phyloP scores from a whole-genome alignment of 306 rosid genomes.

The Morella rubra region DNA sequence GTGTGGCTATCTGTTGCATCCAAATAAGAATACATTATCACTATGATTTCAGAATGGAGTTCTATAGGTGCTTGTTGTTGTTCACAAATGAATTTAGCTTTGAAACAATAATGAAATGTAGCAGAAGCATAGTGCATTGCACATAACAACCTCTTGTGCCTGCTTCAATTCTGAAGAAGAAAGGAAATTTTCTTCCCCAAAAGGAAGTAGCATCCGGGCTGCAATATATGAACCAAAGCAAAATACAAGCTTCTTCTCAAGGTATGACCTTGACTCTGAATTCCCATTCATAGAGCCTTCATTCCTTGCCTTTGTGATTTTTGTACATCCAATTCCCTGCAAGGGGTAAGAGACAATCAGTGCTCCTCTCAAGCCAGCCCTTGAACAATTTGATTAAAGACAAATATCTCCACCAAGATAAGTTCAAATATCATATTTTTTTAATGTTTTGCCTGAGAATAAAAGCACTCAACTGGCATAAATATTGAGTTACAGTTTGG shows the following conservation, averaged over 20 bases:
- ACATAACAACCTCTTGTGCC: conserved; percentile 83
- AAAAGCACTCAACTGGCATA: conserved; percentile 16
- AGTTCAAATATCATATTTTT: conserved; percentile 1
- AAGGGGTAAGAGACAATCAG: conserved; percentile 24
- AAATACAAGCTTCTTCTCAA: conserved; percentile 94
- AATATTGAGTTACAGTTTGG: neutral
- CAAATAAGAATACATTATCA: conserved; percentile 6
- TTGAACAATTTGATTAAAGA: neutral
- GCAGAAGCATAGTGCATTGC: conserved; percentile 22
- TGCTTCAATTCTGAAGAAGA: conserved; percentile 76
- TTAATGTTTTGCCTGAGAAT: conserved; percentile 4
- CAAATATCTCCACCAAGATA: neutral
- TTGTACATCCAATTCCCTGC: conserved; percentile 97
- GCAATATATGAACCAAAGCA: conserved; percentile 92
- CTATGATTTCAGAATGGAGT: conserved; percentile 14
- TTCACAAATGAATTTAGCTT: conserved; percentile 13
- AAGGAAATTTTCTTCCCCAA: conserved; percentile 89
- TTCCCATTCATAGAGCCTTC: conserved; percentile 64
- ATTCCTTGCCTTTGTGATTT: conserved; percentile 71
- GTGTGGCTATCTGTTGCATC: conserved; percentile 81
- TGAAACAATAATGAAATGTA: conserved; percentile 26
- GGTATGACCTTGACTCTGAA: conserved; percentile 90
- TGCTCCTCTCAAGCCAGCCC: conserved; percentile 19
- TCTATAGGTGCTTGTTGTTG: neutral
- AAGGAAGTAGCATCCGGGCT: conserved; percentile 90